Evolutionary conservation across 2,329 filamentous ascomycete species (phyloP), one percentile per base, ranked within the genome.

Genomic region (Verticillium nonalfalfae): DNA sequence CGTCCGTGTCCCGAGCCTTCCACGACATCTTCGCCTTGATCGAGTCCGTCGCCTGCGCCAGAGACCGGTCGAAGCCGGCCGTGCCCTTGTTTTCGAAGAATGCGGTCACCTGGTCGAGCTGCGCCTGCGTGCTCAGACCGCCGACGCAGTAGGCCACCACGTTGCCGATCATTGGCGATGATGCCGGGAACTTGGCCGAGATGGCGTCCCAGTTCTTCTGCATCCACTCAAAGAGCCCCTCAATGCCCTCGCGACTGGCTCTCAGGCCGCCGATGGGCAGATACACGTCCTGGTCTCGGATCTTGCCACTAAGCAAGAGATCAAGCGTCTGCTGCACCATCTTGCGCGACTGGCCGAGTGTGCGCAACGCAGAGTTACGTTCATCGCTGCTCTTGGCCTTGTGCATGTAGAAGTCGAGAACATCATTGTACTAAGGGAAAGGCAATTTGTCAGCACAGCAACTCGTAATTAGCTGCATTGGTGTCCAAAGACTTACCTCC

Each of bases 201-300:
- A 98, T 80, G 38, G 85, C 82, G n/a, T 91, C 90, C 93, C 94
- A 98, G 77, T 96, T 95, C 67, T 87, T 82, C 72, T 88, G 90
- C 80, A 96, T 82, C 90, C 91, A 98, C 18, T 74, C 76, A 83
- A 90, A 97, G 61, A 97, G 83, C 7, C 90, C 90, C 61, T 90
- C 80, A 61, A 96, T 90, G 67, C 94, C 94, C 54, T 87, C 86
- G 7, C 86, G 79, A 72, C 96, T 91, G 59, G 85, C 85, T 62
- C 93, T 86, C 34, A 98, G 84, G 7, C 90, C 90, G 38, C 86
- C 85, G 45, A 95, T 85, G 1, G 94, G 93, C 72, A 97, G 87
- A 78, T 97, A 97, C 66, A 97, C 88, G 74, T 98, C 94, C 75
- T 97, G 94, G 66, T 90, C 92, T 81, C 96, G 96, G 76, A 97